Base-by-base conservation (phyloP, 225 moss, liverwort and hornwort species). In the Anthoceros angustus region DNA sequence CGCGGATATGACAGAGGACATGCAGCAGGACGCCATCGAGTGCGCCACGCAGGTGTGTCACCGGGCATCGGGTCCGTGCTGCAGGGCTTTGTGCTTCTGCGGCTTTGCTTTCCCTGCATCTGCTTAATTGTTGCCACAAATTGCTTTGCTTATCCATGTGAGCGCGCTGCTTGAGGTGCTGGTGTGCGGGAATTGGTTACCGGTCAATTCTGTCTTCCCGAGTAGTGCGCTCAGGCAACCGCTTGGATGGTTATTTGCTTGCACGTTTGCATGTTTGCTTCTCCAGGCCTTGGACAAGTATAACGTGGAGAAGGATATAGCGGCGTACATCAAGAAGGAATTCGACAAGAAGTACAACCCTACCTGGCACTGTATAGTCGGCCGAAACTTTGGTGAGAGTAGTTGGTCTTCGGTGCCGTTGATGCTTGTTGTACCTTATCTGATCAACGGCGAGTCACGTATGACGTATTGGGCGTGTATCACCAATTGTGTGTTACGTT, bases 281-380 rank as follows among this genome's bases (percentile, higher is more conserved):
- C 25, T 66, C 69, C 71, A 94, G 93, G 93, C 93, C 40, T 79
- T 94, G 72, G 86, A 90, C 79, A 87, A 79, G 72, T 86, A 90
- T 74, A 87, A 80, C 68, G 93, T 94, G 82, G 93, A 94, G 82
- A 94, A 90, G 77, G 93, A 94, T 71, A 94, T 94, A 74, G 93
- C 93, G 70, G 90, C 93, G 67, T 90, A 87, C 75, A 94, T 94
- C 74, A 94, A 94, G 74, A 94, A 90, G 77, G 93, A 90, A 78
- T 94, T 94, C 69, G 93, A 94, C 80, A 94, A 90, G 80, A 94
- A 90, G 77, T 94, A 87, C 69, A 94, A 86, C 40, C 93, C 93
- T 63, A 94, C 93, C 49, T 94, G 93, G 93, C 93, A 94, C 69
- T 94, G 93, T 80, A 87, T 94, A 62, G 93, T 94, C 67, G 93